phyloP scores from a whole-genome alignment of 176 grass and related monocot species.

The Eleusine coracana region DNA sequence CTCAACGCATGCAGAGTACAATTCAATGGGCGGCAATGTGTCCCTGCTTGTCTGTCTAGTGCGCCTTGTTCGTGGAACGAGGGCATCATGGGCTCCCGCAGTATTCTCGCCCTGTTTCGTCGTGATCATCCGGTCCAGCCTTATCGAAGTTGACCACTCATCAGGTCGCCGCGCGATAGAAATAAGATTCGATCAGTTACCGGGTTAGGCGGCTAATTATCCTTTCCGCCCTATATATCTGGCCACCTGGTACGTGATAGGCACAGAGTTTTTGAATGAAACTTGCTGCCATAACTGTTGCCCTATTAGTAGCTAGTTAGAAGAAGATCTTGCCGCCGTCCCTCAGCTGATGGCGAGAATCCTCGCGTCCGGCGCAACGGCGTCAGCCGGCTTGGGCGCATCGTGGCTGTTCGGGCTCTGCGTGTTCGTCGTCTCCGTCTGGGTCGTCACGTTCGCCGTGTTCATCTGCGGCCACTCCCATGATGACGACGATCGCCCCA shows the following conservation, averaged over 20 bases:
- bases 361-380: neutral
- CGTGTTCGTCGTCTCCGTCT: slow-evolving; percentile 31
- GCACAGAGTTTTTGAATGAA: neutral
- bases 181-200: no score
- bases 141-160: no score
- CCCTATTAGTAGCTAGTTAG: neutral
- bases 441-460: slow-evolving; percentile 21
- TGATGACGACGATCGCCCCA: neutral
- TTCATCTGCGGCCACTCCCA: slow-evolving; percentile 46
- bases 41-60: no score
- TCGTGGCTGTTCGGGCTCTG: slow-evolving; percentile 22
- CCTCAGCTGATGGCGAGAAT: slow-evolving; percentile 23
- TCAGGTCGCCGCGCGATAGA: no score
- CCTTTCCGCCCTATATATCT: neutral
- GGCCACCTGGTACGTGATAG: neutral
- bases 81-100: no score
- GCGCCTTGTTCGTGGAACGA: no score
- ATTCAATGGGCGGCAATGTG: no score
- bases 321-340: neutral
- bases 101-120: no score
- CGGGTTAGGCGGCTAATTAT: no score
- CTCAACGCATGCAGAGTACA: no score
- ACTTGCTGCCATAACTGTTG: neutral
- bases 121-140: no score
- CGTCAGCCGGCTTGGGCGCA: neutral